A percentile compares a stretch with the other conserved stretches of the same genome.
Evolutionary conservation across 192 early-diverging fungal genomes (phyloP).

Genomic region (Rhizophagus prolifer): DNA sequence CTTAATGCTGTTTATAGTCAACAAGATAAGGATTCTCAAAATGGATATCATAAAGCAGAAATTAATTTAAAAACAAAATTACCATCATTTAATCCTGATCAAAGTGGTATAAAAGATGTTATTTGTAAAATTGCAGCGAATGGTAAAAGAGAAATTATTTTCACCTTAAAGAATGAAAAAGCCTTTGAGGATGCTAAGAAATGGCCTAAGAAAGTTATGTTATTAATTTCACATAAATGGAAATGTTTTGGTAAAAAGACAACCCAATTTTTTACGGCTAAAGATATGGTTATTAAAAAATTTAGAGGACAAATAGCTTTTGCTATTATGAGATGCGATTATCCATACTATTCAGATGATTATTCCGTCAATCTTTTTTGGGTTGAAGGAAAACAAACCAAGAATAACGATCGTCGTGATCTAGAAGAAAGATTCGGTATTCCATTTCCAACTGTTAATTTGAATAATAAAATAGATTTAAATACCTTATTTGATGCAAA

Average conservation of each 20-base stretch:
- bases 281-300: not conserved
- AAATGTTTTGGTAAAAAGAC: slow-evolving; percentile 19
- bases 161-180: not conserved
- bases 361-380: slow-evolving; percentile 1
- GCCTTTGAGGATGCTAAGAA: not conserved
- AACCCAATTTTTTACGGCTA: not conserved
- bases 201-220: slow-evolving; percentile 9
- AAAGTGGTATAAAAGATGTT: not conserved
- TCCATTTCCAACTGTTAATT: too few relatives aligned
- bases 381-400: not conserved
- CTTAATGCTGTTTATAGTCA: not conserved
- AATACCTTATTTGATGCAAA: not conserved
- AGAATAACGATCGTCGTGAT: not conserved
- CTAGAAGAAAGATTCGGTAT: too few relatives aligned
- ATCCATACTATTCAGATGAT: not conserved
- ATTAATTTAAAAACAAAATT: not conserved
- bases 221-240: slow-evolving; percentile 9
- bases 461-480: not conserved
- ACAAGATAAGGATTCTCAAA: not conserved
- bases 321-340: too few relatives aligned
- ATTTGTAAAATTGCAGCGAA: not conserved
- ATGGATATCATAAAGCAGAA: not conserved
- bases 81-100: slow-evolving; percentile 23
- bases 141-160: not conserved
- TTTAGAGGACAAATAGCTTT: too few relatives aligned